Percentiles rank a stretch among this genome's conserved stretches.
These are phyloP conservation scores for Leishmania turanica DNA, from an alignment of 208 protist genomes.

Conservation along the genomic window DNA sequence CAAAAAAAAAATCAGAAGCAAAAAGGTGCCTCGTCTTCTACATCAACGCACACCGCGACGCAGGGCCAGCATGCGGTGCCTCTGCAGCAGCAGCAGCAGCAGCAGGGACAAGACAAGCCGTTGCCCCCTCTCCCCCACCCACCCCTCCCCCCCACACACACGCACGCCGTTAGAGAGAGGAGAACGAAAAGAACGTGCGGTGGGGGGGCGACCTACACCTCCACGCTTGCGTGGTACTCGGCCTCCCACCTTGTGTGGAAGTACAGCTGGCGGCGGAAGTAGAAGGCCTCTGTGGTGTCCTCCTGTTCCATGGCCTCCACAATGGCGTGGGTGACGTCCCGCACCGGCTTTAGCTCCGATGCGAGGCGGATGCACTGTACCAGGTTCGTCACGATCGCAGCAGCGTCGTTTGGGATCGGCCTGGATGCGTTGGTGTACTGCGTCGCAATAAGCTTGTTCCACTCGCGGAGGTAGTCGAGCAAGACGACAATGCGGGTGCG, in stretches of 20 bases:
- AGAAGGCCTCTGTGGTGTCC: constrained; percentile 50
- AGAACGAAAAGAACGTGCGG: background rate
- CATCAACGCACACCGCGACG: background rate
- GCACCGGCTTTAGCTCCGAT: constrained; percentile 71
- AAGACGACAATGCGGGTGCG: constrained; percentile 40
- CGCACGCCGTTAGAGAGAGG: background rate
- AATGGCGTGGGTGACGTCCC: constrained; percentile 61
- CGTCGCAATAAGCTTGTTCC: constrained; percentile 44
- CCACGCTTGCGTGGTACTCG: constrained; percentile 71
- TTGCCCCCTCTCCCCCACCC: too few species aligned
- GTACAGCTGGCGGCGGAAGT: constrained; percentile 82
- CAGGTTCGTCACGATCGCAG: constrained; percentile 77
- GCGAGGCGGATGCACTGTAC: constrained; percentile 78
- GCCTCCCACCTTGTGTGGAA: constrained; percentile 76
- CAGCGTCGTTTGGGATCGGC: constrained; percentile 38
- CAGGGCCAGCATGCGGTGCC: background rate
- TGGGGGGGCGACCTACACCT: constrained; percentile 9
- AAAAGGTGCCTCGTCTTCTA: background rate
- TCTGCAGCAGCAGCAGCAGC: background rate
- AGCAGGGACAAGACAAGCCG: background rate
- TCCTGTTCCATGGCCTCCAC: constrained; percentile 39
- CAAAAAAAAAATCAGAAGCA: background rate
- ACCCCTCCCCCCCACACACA: background rate
- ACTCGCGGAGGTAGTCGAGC: constrained; percentile 47
- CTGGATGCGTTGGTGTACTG: constrained; percentile 28